Conservation (phyloP, 345 rosid species). For the Cardamine resedifolia region DNA sequence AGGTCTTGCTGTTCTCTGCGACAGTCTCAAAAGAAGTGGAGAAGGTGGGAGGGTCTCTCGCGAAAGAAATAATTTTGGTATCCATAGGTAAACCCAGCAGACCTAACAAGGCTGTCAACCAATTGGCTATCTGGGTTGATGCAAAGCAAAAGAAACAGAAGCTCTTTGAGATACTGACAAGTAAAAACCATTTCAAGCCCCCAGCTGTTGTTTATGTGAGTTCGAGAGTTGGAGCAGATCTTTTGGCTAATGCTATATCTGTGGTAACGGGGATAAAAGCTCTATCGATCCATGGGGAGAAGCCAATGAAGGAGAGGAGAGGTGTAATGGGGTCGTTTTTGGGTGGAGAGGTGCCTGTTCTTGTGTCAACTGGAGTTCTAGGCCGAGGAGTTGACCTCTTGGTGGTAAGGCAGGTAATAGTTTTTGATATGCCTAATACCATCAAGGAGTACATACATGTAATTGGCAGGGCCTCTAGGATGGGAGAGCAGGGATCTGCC, state of each 20-base stretch:
- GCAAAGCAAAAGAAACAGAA: conserved; percentile 89
- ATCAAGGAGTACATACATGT: conserved; percentile 79
- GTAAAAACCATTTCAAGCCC: conserved; percentile 75
- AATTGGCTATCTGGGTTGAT: conserved; percentile 88
- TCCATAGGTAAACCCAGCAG: conserved; percentile 65
- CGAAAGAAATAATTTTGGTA: conserved; percentile 42
- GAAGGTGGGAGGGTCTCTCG: conserved; percentile 63
- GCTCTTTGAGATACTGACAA: conserved; percentile 77
- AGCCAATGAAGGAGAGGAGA: conserved; percentile 90
- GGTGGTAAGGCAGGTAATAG: conserved; percentile 78
- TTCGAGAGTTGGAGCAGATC: conserved; percentile 91
- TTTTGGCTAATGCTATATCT: conserved; percentile 69
- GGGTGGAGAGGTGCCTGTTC: conserved; percentile 69
- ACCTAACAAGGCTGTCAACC: conserved; percentile 75
- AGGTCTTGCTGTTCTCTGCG: conserved; percentile 82
- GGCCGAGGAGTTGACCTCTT: conserved; percentile 84
- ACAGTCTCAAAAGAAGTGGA: conserved; percentile 69
- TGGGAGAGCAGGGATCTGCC: conserved; percentile 74
- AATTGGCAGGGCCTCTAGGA: conserved; percentile 82
- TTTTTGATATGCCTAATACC: conserved; percentile 89
- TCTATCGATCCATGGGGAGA: conserved; percentile 86
- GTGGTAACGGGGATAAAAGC: conserved; percentile 72
- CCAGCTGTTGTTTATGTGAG: conserved; percentile 81
- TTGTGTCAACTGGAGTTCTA: conserved; percentile 83
- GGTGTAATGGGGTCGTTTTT: conserved; percentile 65